Conservation (phyloP, 257 asterid species). For the Lycium barbarum region DNA sequence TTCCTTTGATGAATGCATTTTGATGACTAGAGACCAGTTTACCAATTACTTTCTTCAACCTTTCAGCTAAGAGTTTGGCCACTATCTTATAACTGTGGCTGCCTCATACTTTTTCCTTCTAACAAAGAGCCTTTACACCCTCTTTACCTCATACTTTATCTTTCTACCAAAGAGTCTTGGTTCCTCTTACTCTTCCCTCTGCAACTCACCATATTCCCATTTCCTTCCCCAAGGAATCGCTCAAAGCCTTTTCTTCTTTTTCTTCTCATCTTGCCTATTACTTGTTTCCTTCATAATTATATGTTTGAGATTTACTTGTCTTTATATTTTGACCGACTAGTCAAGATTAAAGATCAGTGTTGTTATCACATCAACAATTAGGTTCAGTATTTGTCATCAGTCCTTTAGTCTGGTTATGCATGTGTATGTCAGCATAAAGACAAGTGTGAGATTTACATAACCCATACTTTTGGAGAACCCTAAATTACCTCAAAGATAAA, state of each 20-base stretch:
- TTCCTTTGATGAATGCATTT: no score
- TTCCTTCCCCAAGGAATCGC: not conserved
- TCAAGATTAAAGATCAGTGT: not conserved
- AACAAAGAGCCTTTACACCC: not conserved
- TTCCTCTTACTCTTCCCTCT: not conserved
- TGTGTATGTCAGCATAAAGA: not conserved
- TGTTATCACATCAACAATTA: conserved; percentile 1
- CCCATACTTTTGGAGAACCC: not conserved
- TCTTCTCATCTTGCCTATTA: not conserved
- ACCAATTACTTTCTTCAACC: no score
- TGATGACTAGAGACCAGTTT: no score
- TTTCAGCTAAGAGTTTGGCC: no score
- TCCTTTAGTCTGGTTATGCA: not conserved
- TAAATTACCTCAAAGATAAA: not conserved
- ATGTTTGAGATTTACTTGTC: not conserved
- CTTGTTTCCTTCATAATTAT: not conserved
- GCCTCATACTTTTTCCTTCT: not conserved
- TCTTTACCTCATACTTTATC: not conserved
- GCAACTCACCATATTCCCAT: not conserved
- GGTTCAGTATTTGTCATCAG: not conserved
- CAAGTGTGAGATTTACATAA: not conserved
- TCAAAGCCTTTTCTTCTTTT: not conserved
- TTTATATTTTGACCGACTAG: not conserved
- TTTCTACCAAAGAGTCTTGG: not conserved
- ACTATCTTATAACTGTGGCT: no score